Evolutionary conservation across 129 eudicot genomes (phyloP).

Genomic region (Artemisia tridentata): DNA sequence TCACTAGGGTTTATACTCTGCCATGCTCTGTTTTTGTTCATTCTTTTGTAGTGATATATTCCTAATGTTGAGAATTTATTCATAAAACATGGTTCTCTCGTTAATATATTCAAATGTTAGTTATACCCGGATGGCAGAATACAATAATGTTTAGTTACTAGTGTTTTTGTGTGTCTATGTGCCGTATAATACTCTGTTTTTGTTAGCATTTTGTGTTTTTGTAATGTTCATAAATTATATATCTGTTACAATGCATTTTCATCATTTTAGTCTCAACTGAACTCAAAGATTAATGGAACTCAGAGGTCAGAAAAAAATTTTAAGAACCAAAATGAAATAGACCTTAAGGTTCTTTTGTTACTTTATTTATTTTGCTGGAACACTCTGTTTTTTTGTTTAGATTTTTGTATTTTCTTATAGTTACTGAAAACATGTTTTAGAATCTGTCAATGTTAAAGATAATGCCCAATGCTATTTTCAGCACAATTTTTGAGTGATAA

Average conservation of each 20-base stretch:
- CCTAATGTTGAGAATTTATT: neutral
- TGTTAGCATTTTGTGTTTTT: neutral
- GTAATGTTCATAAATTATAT: neutral
- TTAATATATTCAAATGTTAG: slow-evolving; percentile 1
- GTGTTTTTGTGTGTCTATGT: neutral
- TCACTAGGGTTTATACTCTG: neutral
- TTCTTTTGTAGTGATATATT: neutral
- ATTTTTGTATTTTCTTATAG: neutral
- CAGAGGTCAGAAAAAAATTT: neutral
- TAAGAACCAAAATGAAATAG: neutral
- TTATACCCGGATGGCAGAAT: neutral
- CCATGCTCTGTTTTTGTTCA: slow-evolving; percentile 14
- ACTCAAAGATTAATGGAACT: neutral
- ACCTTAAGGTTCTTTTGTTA: no score
- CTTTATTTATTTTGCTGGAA: neutral
- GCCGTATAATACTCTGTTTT: slow-evolving; percentile 15
- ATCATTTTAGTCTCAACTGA: no score
- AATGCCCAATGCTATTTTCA: neutral
- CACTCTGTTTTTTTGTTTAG: slow-evolving; percentile 18
- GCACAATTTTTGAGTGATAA: neutral
- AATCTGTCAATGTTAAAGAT: neutral
- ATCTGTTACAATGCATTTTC: no score
- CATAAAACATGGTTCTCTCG: neutral
- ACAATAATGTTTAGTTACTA: neutral
- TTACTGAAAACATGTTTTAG: neutral